Base-by-base conservation (phyloP, 2,329 filamentous ascomycete genomes). In the Ophiostoma montium region DNA sequence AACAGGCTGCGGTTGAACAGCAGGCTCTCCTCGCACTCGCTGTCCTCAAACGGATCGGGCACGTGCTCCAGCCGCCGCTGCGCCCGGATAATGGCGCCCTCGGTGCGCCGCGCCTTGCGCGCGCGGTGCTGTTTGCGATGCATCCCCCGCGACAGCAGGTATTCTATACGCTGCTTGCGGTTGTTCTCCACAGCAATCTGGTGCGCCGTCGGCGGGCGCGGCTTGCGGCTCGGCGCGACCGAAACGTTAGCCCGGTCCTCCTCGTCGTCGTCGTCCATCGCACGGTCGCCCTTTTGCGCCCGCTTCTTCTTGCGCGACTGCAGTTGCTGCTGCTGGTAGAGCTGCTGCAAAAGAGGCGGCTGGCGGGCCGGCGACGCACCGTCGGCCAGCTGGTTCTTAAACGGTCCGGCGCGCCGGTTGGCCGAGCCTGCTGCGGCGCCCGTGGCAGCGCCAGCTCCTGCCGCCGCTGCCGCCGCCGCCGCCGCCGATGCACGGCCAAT, bases 161-260 rank as follows among this genome's bases (percentile, higher is more conserved):
- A 82, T 58, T 88, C 82, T n/a, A 90, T 85, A 6, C 85, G 79
- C 58, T 86, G 78, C 53, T 78, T 83, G 16, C 86, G 74, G 62
- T 89, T 88, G 49, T 81, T 76, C 62, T 88, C 84, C 1, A 92
- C 83, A 0, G 85, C 85, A 35, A 88, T 69, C 63, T 92, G 86
- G 63, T 92, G 86, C 33, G 84, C 83, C 0, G 86, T 92, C 0
- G 86, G 76, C 3, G 85, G 85, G 1, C 86, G 75, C 9, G 82
- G 79, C 60, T 87, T 81, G 50, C 76, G 68, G 18, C 70, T 68
- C 35, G 71, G 67, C 19, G 50, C 46, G 6, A 50, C 15, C 15
- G 50, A 50, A 15, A 48, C 50, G 48, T 35, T 44, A 10, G 13
- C 38, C 11, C 48, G 38, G 12, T 39, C 48, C 8, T 53, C 52